These are phyloP conservation scores for Fusarium cicatricum DNA, from an alignment of 2,329 filamentous ascomycete genomes.

Conservation along the genomic window DNA sequence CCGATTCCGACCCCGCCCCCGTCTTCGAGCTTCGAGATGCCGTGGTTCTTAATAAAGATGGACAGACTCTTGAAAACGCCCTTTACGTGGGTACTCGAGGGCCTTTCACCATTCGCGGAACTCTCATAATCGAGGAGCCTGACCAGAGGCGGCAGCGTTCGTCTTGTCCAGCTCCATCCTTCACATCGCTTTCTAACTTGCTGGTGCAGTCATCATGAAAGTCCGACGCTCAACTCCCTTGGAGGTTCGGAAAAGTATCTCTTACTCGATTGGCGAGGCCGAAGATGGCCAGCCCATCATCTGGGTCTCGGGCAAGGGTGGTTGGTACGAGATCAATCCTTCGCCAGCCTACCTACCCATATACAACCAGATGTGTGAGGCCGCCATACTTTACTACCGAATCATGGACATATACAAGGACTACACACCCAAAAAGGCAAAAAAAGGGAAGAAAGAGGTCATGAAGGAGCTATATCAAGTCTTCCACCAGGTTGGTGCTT, in stretches of 20 bases:
- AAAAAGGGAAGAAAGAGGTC: conserved; percentile 42
- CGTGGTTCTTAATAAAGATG: conserved; percentile 63
- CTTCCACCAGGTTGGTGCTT: conserved; percentile 45
- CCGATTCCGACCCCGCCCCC: conserved; percentile 62
- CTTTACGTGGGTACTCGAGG: conserved; percentile 67
- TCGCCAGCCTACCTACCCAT: conserved; percentile 63
- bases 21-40: conserved; percentile 69
- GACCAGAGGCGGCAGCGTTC: conserved; percentile 48
- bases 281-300: conserved; percentile 63
- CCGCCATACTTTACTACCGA: conserved; percentile 70
- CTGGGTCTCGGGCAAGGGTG: conserved; percentile 67
- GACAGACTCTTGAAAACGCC: conserved; percentile 64
- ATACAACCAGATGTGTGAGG: conserved; percentile 68
- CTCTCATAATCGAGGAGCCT: conserved; percentile 61
- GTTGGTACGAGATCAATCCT: conserved; percentile 74
- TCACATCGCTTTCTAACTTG: conserved; percentile 21
- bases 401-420: conserved; percentile 64
- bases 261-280: conserved; percentile 63
- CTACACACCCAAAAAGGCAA: conserved; percentile 43
- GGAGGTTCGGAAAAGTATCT: conserved; percentile 59
- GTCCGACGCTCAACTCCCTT: conserved; percentile 50
- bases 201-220: conserved; percentile 45
- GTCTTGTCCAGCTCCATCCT: conserved; percentile 29
- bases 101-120: conserved; percentile 69
- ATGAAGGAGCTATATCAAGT: conserved; percentile 43